Evolutionary conservation across 108 stramenopile genomes (phyloP).

Genomic region (Cyclostephanos invisitatus): DNA sequence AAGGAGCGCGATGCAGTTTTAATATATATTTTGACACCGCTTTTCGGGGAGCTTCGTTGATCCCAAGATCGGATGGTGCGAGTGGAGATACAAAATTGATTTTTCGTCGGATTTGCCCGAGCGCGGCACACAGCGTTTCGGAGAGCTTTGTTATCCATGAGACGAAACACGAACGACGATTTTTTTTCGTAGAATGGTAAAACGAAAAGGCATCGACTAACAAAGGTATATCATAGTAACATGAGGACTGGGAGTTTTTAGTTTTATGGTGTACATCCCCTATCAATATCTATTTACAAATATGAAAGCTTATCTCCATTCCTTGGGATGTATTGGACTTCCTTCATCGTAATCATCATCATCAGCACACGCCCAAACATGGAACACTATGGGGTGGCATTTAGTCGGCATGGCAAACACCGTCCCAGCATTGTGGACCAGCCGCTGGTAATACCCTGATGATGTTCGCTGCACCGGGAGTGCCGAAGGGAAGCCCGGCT

Average conservation of each 20-base stretch:
- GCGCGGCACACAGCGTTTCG: too few relatives aligned
- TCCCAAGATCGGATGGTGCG: background rate
- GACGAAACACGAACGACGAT: too few relatives aligned
- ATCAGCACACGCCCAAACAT: background rate
- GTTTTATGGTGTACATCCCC: background rate
- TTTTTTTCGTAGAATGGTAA: too few relatives aligned
- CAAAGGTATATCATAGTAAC: too few relatives aligned
- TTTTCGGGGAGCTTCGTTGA: too few relatives aligned
- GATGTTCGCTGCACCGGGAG: conserved; percentile 89
- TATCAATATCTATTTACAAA: background rate
- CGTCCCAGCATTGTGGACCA: conserved; percentile 91
- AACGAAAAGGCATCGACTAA: too few relatives aligned
- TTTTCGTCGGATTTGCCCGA: background rate
- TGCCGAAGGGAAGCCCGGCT: conserved; percentile 82
- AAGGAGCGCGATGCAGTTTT: too few relatives aligned
- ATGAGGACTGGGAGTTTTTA: background rate
- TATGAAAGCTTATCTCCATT: background rate
- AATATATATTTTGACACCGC: too few relatives aligned
- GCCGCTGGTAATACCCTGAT: conserved; percentile 90
- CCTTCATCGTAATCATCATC: background rate
- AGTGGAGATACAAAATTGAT: background rate
- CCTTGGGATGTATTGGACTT: background rate
- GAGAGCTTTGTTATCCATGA: too few relatives aligned
- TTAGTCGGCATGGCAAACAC: conserved; percentile 42
- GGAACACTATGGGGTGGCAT: background rate